phyloP scores from a whole-genome alignment of 306 rosid genomes.

The Arachis stenosperma region DNA sequence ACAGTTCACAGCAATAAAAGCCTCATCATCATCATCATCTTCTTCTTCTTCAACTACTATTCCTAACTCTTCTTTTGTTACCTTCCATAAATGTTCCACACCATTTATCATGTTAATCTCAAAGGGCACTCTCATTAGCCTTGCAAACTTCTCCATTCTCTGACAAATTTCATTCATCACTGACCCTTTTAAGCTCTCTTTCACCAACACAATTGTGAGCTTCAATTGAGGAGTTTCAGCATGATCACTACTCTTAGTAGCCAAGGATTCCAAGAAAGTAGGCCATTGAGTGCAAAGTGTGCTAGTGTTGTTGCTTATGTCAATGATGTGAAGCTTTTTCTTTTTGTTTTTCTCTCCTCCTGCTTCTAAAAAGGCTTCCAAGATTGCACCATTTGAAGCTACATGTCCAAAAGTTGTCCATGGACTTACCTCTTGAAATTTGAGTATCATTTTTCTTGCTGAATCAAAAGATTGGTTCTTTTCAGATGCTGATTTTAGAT shows the following conservation, averaged over 20 bases:
- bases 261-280: slow-evolving; percentile 74
- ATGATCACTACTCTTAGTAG: slow-evolving; percentile 52
- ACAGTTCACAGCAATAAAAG: slow-evolving; percentile 64
- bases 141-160: slow-evolving; percentile 89
- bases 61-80: slow-evolving; percentile 60
- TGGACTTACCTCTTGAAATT: slow-evolving; percentile 86
- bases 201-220: slow-evolving; percentile 63
- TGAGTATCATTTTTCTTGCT: slow-evolving; percentile 62
- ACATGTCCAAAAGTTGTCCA: slow-evolving; percentile 95
- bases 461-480: slow-evolving; percentile 71
- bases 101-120: slow-evolving; percentile 61
- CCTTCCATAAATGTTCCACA: slow-evolving; percentile 45
- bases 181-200: slow-evolving; percentile 32
- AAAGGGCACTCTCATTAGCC: slow-evolving; percentile 89
- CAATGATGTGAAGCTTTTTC: slow-evolving; percentile 69
- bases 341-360: slow-evolving; percentile 51
- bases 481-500: slow-evolving; percentile 60
- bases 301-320: slow-evolving; percentile 52
- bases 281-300: slow-evolving; percentile 91
- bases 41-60: slow-evolving; percentile 66
- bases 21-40: not conserved
- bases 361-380: slow-evolving; percentile 58
- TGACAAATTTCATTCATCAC: slow-evolving; percentile 81
- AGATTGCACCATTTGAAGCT: slow-evolving; percentile 75
- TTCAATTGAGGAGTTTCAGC: slow-evolving; percentile 78